Evolutionary conservation across 371 early-diverging fungal genomes (phyloP), one percentile per base, ranked within the genome.

Genomic region (Dichotomocladium elegans): DNA sequence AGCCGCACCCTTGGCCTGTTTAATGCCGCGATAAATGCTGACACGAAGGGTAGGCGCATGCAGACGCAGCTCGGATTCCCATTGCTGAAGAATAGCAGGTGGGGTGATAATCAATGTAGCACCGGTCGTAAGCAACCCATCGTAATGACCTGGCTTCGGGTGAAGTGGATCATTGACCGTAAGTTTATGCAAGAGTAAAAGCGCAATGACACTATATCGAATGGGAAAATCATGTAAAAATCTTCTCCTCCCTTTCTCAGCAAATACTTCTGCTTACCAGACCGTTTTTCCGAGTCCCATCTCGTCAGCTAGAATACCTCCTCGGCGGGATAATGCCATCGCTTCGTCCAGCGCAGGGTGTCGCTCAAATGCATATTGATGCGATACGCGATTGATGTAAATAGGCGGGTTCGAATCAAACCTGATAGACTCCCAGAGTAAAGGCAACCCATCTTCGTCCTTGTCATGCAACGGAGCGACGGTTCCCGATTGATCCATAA

Each of bases 271-370:
- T 30, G 9, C 41, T 26, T 52, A 63, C 64, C 64, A 58, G 19
- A 93, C 71, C 1, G 93, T 93, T 73, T 92, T 88, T 25, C 87
- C 87, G 5, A 88, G 63, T 4, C 74, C 77, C 88, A 80, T 80
- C 47, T 80, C 80, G 33, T 79, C 77, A 1, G 74, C 72, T 4
- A 77, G 43, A 3, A 72, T 70, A 3, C 92, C 87, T 2, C 76
- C 76, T 9, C 55, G 31, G 28, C 37, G 24, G 3, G 47, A 28
- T 17, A 48, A 28, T 3, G 41, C 12, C 4, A 30, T 15, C 2
- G 54, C 51, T 15, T 41, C 22, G 6, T 43, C 45, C 17, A 52
- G 48, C 2, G 29, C 51, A 7, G n/a, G 27, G 4, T 33, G 53
- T 22, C 22, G 17, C 2, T 48, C 56, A 1, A 44, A 11, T 1